A percentile compares a stretch with the other conserved stretches of the same genome.
Evolutionary conservation across 1,284 basidiomycete genomes (phyloP).

Genomic region (Cryptococcus hybrid): DNA sequence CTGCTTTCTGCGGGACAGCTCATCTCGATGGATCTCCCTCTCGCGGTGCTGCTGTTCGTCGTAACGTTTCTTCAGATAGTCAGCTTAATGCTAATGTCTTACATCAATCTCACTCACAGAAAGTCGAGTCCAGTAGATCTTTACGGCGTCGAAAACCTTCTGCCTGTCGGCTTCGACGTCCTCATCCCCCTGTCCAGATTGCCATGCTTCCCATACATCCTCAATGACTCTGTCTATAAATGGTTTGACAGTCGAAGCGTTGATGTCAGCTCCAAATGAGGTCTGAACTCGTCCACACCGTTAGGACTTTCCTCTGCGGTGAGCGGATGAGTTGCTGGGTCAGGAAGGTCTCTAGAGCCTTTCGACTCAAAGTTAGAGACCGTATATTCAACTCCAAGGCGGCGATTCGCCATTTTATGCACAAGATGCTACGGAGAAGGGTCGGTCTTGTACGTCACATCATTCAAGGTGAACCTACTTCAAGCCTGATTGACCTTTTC

Average conservation of each 20-base stretch:
- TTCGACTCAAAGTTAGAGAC: slow-evolving; percentile 32
- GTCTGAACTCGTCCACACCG: slow-evolving; percentile 39
- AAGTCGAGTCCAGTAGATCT: slow-evolving; percentile 44
- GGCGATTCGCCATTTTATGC: slow-evolving; percentile 45
- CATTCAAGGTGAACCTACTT: slow-evolving; percentile 21
- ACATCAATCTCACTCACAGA: slow-evolving; percentile 9
- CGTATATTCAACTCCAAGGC: slow-evolving; percentile 43
- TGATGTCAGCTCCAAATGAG: slow-evolving; percentile 31
- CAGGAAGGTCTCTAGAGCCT: slow-evolving; percentile 36
- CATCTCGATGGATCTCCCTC: slow-evolving; percentile 42
- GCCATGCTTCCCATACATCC: slow-evolving; percentile 34
- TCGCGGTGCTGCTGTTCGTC: slow-evolving; percentile 39
- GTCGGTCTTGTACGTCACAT: neutral
- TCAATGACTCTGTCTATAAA: slow-evolving; percentile 36
- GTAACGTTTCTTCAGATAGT: slow-evolving; percentile 33
- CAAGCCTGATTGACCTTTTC: slow-evolving; percentile 43
- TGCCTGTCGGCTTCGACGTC: slow-evolving; percentile 34
- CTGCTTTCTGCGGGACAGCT: slow-evolving; percentile 41
- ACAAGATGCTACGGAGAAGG: slow-evolving; percentile 35
- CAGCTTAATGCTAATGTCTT: neutral
- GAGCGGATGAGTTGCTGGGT: slow-evolving; percentile 25
- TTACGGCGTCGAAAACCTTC: slow-evolving; percentile 31
- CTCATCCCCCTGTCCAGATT: slow-evolving; percentile 6
- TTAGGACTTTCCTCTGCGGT: slow-evolving; percentile 28
- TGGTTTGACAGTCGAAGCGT: slow-evolving; percentile 22